Conservation (phyloP, 768 basidiomycete genomes). For the Candolleomyces eurysporus region DNA sequence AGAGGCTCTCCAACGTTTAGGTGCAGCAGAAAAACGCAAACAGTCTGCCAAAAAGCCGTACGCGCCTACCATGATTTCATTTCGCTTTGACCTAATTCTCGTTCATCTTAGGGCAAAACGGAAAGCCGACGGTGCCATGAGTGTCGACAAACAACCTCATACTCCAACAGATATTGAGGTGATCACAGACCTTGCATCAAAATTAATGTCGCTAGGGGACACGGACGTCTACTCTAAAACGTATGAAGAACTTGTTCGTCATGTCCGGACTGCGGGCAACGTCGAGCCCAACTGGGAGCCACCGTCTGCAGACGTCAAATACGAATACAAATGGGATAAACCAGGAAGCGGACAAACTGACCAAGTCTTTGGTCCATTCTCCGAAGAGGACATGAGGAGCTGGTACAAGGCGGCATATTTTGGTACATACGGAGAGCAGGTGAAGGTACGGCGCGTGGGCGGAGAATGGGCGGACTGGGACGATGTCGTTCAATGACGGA, state of each 20-base stretch:
- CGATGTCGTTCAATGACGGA: constrained; percentile 49
- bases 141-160: constrained; percentile 44
- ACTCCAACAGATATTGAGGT: constrained; percentile 62
- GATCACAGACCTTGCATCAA: constrained; percentile 86
- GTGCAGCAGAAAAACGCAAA: constrained; percentile 59
- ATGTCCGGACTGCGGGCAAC: constrained; percentile 66
- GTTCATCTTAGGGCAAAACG: constrained; percentile 18
- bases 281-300: constrained; percentile 73
- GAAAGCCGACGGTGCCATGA: constrained; percentile 40
- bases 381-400: constrained; percentile 71
- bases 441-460: constrained; percentile 64
- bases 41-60: constrained; percentile 34
- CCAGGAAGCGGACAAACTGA: constrained; percentile 44
- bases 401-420: constrained; percentile 87
- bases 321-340: constrained; percentile 80
- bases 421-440: constrained; percentile 72
- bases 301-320: constrained; percentile 71
- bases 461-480: constrained; percentile 78
- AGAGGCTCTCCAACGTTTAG: constrained; percentile 85
- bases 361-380: constrained; percentile 76
- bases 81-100: neutral
- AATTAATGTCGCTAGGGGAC: constrained; percentile 83
- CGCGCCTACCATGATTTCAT: constrained; percentile 3
- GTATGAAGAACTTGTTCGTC: constrained; percentile 80
- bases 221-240: constrained; percentile 83